These are phyloP conservation scores for Heliosperma pusillum DNA, from an alignment of 148 eudicot species.

Conservation along the genomic window DNA sequence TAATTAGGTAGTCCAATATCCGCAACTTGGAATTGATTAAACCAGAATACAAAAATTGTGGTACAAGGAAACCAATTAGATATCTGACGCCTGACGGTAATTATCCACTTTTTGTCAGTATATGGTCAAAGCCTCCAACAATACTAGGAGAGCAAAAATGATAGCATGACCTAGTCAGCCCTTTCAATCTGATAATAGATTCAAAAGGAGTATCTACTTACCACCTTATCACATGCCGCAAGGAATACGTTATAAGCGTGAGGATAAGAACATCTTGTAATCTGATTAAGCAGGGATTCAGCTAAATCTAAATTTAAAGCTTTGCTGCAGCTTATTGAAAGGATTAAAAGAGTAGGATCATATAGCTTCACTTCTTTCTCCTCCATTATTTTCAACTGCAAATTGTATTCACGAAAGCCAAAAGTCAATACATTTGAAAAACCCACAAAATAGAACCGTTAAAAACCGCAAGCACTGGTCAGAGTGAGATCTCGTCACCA, in stretches of 20 bases:
- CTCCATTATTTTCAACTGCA: constrained; percentile 69
- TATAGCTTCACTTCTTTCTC: constrained; percentile 51
- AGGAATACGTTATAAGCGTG: constrained; percentile 62
- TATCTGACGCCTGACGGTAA: neutral
- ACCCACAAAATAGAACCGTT: constrained; percentile 10
- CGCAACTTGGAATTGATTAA: neutral
- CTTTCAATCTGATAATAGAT: neutral
- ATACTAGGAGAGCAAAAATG: neutral
- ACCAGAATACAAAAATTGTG: neutral
- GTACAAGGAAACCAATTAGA: neutral
- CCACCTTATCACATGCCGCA: constrained; percentile 62
- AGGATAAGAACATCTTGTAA: constrained; percentile 29
- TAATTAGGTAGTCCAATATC: neutral
- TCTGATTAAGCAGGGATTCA: constrained; percentile 55
- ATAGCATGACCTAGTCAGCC: neutral
- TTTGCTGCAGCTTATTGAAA: constrained; percentile 61
- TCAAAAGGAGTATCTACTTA: constrained; percentile 30
- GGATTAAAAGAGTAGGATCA: constrained; percentile 62
- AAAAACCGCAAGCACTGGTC: neutral
- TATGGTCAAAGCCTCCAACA: neutral
- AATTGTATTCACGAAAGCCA: constrained; percentile 11
- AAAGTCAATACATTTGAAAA: constrained; percentile 9
- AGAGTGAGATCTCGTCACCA: constrained; percentile 5
- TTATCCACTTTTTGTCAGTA: neutral
- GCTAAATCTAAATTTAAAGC: constrained; percentile 68